Base-by-base conservation (phyloP, 1,284 basidiomycete genomes). In the Apiotrichum veenhuisii region DNA sequence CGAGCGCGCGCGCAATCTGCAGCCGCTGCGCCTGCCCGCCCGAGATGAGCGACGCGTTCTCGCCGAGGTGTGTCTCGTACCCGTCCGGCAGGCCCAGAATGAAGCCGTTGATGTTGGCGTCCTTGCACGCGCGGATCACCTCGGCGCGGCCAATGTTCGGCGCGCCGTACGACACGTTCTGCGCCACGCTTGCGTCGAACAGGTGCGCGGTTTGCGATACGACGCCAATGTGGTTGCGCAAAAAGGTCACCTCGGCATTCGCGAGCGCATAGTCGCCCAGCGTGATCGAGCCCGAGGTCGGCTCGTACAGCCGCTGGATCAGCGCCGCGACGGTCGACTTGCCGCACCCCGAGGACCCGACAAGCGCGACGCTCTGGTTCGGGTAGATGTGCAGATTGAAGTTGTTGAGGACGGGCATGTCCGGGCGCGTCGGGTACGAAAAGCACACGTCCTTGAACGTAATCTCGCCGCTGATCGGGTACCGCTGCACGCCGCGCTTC, bases 21-120 rank as follows among this genome's bases (percentile, higher is more conserved):
- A 98, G 77, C 4, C 95, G 84, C 77, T 98, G 95, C 2, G 89
- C 90, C 73, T 98, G 95, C 1, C 95, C 95, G 33, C 95, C 95
- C 0, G 91, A 95, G 57, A 98, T 85, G 49, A 92, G 82, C 18
- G 83, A 78, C 0, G 90, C 92, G 71, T 92, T 91, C 77, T 95
- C 91, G 46, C 95, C 94, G 1, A 98, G 81, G 54, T 80, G 73
- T 0, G 92, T 96, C 47, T 89, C 85, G 79, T 97, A 97, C 0
- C 87, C 89, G 25, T 87, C 79, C 0, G 91, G 89, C 0, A 97
- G 81, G 8, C 80, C 76, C 78, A 83, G 80, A 71, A 98, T 84
- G 75, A 95, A 94, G n/a, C 89, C 87, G 77, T 95, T 87, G 4
- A 88, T 87, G 67, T 88, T 84, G 1, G 94, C 92, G 0, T 82